phyloP scores from a whole-genome alignment of 345 rosid species.

The Stellera chamaejasme region DNA sequence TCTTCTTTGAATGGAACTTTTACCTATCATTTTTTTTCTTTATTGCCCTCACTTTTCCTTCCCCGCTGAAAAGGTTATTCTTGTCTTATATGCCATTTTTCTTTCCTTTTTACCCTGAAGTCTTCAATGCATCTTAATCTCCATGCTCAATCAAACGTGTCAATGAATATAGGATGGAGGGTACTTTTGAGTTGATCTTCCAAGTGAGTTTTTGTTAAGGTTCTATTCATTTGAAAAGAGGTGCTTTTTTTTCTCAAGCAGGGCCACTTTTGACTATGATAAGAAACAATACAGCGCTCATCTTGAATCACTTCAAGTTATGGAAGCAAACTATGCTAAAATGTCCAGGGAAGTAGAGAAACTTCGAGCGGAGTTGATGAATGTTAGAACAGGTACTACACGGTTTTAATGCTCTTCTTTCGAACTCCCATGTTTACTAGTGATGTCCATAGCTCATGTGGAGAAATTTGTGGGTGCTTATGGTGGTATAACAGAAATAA shows the following conservation, averaged over 20 bases:
- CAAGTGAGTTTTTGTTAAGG: neutral
- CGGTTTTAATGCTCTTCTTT: constrained; percentile 1
- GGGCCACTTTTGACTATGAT: constrained; percentile 81
- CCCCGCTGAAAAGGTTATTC: neutral
- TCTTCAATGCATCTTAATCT: too few relatives aligned
- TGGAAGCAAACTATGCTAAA: constrained; percentile 79
- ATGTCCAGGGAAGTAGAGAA: constrained; percentile 95
- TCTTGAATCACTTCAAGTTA: constrained; percentile 83
- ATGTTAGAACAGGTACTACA: constrained; percentile 46
- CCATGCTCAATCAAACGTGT: too few relatives aligned
- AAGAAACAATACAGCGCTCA: constrained; percentile 85
- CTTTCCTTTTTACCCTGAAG: too few relatives aligned
- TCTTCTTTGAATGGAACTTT: too few relatives aligned
- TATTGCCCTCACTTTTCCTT: too few relatives aligned
- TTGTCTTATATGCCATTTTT: neutral
- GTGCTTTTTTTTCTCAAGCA: constrained; percentile 25
- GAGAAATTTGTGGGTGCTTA: constrained; percentile 42
- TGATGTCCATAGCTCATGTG: constrained; percentile 10
- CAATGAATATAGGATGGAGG: too few relatives aligned
- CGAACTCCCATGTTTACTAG: neutral
- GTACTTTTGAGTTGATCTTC: neutral
- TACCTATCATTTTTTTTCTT: too few relatives aligned
- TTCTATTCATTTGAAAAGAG: neutral
- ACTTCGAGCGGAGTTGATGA: constrained; percentile 70
- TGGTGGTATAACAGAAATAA: constrained; percentile 39